Percentiles rank a stretch among this genome's conserved stretches.
These are phyloP conservation scores for Ophiostoma tasmaniense DNA, from an alignment of 2,329 filamentous ascomycete species.

Conservation along the genomic window DNA sequence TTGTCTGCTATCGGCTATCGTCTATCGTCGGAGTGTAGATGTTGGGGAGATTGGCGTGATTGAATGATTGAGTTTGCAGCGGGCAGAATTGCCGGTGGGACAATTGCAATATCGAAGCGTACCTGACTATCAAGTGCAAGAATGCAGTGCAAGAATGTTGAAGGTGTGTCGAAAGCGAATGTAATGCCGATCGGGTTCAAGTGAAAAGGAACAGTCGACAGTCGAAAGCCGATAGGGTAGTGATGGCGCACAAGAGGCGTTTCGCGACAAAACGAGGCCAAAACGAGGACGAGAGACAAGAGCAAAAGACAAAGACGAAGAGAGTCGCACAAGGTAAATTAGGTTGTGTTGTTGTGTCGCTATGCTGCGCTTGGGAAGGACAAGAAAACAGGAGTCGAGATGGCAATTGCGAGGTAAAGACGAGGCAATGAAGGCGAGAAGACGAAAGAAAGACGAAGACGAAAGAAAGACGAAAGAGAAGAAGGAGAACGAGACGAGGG, in stretches of 20 bases:
- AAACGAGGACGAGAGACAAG: background rate
- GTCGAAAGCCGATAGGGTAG: no score
- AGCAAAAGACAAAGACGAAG: background rate
- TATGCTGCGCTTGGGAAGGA: conserved; percentile 1
- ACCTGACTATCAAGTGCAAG: conserved; percentile 4
- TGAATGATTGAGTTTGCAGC: no score
- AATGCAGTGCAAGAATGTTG: background rate
- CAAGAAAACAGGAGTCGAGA: background rate
- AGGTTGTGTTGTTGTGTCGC: conserved; percentile 6
- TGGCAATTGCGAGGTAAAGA: background rate
- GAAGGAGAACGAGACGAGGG: no score
- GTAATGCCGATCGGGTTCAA: background rate
- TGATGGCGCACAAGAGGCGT: background rate
- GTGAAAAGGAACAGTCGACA: background rate
- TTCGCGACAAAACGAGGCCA: background rate
- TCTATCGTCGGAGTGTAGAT: background rate
- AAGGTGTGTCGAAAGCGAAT: background rate
- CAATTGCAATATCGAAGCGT: background rate
- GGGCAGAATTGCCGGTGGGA: background rate
- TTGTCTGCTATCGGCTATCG: no score
- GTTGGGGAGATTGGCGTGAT: no score
- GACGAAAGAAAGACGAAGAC: background rate
- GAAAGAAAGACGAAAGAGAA: background rate
- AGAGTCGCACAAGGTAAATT: conserved; percentile 1
- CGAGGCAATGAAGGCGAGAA: background rate